These are phyloP conservation scores for Cyberlindnera petersonii DNA, from an alignment of 805 yeast genomes.

Conservation along the genomic window DNA sequence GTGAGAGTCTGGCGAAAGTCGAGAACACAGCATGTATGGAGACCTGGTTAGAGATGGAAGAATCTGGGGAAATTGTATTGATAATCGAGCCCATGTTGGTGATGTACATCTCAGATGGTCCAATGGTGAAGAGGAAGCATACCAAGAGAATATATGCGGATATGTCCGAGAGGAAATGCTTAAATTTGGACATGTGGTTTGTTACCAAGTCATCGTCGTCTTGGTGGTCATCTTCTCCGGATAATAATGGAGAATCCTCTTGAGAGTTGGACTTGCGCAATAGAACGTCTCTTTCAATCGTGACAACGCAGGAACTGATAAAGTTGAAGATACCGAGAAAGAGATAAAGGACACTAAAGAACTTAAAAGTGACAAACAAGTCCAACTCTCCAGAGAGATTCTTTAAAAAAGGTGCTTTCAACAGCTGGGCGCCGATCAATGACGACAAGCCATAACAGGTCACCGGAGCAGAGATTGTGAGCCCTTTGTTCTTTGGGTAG, in stretches of 20 bases:
- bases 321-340: conserved; percentile 57
- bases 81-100: conserved; percentile 78
- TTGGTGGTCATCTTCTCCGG: conserved; percentile 24
- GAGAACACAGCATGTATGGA: conserved; percentile 61
- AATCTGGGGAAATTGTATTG: conserved; percentile 18
- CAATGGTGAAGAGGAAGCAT: conserved; percentile 64
- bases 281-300: conserved; percentile 37
- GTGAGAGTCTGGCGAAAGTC: conserved; percentile 60
- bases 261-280: conserved; percentile 22
- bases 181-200: conserved; percentile 20
- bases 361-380: conserved; percentile 47
- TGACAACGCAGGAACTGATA: conserved; percentile 59
- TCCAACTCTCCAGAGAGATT: conserved; percentile 34
- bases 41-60: conserved; percentile 45
- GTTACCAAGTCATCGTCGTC: conserved; percentile 29
- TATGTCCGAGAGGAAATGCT: conserved; percentile 37
- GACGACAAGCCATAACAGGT: conserved; percentile 84
- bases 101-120: conserved; percentile 82
- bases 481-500: conserved; percentile 70
- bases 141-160: conserved; percentile 61
- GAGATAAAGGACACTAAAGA: conserved; percentile 50
- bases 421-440: conserved; percentile 63
- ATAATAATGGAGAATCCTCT: conserved; percentile 34
- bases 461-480: conserved; percentile 86
- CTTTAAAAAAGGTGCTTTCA: conserved; percentile 36